These are phyloP conservation scores for Actinomortierella ambigua DNA, from an alignment of 371 early-diverging fungal species.

Conservation along the genomic window DNA sequence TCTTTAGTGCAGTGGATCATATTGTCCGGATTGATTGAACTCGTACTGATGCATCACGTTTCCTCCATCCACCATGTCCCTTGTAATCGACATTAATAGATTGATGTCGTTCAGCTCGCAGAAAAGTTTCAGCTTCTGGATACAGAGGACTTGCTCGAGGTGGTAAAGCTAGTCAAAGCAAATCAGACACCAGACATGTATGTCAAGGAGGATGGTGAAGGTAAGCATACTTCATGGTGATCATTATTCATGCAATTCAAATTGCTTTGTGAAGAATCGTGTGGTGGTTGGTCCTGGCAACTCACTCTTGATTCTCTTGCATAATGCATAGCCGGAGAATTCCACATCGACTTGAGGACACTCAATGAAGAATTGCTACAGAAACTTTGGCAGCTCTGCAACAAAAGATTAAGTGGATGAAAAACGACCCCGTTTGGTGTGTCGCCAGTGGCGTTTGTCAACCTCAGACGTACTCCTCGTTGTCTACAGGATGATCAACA, in stretches of 20 bases:
- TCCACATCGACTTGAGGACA: constrained; percentile 49
- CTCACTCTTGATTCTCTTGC: neutral
- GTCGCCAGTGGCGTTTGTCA: too few species aligned
- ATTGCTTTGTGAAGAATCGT: neutral
- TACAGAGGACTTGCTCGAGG: constrained; percentile 40
- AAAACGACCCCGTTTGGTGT: neutral
- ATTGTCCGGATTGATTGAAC: neutral
- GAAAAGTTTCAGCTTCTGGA: constrained; percentile 45
- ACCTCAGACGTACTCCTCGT: too few species aligned
- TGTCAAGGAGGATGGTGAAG: constrained; percentile 49
- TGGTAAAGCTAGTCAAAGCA: constrained; percentile 46
- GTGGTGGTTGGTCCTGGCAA: neutral
- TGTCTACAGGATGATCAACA: too few species aligned
- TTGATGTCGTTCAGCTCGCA: constrained; percentile 39
- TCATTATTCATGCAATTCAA: neutral
- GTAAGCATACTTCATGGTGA: constrained; percentile 12
- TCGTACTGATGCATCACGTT: neutral
- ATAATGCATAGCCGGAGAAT: constrained; percentile 37
- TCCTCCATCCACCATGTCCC: neutral
- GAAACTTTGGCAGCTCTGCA: constrained; percentile 47
- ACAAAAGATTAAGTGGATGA: constrained; percentile 14
- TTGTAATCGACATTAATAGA: constrained; percentile 8
- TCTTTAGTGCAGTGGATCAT: neutral
- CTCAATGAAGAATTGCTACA: constrained; percentile 38
- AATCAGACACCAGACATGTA: constrained; percentile 48